These are phyloP conservation scores for Royoungia palumana DNA, from an alignment of 768 basidiomycete genomes.

Conservation along the genomic window DNA sequence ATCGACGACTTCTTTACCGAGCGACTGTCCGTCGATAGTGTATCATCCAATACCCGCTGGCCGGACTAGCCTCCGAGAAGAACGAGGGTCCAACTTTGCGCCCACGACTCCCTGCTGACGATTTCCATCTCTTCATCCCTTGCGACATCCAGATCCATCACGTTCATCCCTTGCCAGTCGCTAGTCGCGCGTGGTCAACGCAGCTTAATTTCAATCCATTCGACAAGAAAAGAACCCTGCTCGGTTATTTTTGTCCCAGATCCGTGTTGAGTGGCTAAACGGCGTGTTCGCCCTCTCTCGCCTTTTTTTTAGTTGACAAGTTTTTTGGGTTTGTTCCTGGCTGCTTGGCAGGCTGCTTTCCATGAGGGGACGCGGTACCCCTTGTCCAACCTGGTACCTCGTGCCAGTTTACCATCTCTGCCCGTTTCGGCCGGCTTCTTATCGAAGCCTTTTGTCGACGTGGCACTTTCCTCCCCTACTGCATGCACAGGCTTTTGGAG, in stretches of 20 bases:
- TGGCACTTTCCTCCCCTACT: constrained; percentile 19
- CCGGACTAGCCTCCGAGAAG: constrained; percentile 12
- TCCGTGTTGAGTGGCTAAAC: constrained; percentile 13
- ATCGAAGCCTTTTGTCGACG: constrained; percentile 28
- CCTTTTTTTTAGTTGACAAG: constrained; percentile 11
- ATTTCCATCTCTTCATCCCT: background rate
- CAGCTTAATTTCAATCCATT: constrained; percentile 4
- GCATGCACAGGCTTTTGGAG: constrained; percentile 16
- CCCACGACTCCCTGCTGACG: background rate
- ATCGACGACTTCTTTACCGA: constrained; percentile 9
- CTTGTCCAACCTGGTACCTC: constrained; percentile 22
- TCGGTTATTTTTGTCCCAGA: constrained; percentile 7
- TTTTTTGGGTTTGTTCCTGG: constrained; percentile 20
- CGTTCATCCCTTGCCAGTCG: background rate
- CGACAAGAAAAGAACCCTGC: constrained; percentile 5
- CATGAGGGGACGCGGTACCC: constrained; percentile 26
- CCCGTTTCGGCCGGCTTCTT: constrained; percentile 26
- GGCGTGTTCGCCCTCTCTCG: constrained; percentile 6
- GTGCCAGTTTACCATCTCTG: constrained; percentile 26
- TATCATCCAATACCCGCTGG: constrained; percentile 18
- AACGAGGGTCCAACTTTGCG: constrained; percentile 9
- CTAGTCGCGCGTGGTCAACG: constrained; percentile 1
- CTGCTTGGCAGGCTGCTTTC: constrained; percentile 14
- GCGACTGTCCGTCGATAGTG: constrained; percentile 4
- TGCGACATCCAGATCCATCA: constrained; percentile 4